These are phyloP conservation scores for Lactarius tabidus DNA, from an alignment of 768 basidiomycete species.

Conservation along the genomic window DNA sequence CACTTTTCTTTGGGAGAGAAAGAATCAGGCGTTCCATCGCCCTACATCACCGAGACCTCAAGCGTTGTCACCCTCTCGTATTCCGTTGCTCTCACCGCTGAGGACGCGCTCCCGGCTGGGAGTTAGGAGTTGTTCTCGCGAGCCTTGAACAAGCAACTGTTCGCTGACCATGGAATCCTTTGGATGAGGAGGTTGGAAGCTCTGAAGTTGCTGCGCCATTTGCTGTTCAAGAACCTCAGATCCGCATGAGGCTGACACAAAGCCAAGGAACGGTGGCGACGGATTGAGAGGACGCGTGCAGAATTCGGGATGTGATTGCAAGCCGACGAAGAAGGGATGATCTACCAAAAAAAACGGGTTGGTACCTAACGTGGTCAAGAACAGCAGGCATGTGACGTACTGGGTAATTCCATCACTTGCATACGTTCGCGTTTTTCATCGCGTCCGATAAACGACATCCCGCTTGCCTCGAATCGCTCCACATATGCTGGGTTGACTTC, in stretches of 20 bases:
- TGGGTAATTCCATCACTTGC: constrained; percentile 87
- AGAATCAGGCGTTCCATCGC: not conserved
- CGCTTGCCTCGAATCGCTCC: constrained; percentile 60
- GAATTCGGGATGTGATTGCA: constrained; percentile 98
- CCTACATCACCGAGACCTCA: not conserved
- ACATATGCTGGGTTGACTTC: constrained; percentile 94
- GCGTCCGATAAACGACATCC: constrained; percentile 78
- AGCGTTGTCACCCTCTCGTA: not conserved
- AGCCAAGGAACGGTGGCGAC: constrained; percentile 94
- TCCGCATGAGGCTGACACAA: constrained; percentile 77
- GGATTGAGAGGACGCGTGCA: constrained; percentile 98
- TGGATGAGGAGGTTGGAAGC: constrained; percentile 73
- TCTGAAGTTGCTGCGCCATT: constrained; percentile 54
- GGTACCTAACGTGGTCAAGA: constrained; percentile 3
- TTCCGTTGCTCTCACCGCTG: constrained; percentile 9
- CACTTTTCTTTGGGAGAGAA: not conserved
- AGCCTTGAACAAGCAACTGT: constrained; percentile 43
- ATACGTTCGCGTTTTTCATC: constrained; percentile 96
- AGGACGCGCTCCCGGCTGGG: constrained; percentile 22
- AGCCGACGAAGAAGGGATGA: constrained; percentile 89
- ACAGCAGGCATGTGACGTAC: constrained; percentile 41
- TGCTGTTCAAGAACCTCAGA: constrained; percentile 61
- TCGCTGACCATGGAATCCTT: constrained; percentile 71
- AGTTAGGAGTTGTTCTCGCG: constrained; percentile 25
- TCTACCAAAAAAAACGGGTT: constrained; percentile 41